Base-by-base conservation (phyloP, 2,329 filamentous ascomycete genomes). In the Colletotrichum lindemuthianum region DNA sequence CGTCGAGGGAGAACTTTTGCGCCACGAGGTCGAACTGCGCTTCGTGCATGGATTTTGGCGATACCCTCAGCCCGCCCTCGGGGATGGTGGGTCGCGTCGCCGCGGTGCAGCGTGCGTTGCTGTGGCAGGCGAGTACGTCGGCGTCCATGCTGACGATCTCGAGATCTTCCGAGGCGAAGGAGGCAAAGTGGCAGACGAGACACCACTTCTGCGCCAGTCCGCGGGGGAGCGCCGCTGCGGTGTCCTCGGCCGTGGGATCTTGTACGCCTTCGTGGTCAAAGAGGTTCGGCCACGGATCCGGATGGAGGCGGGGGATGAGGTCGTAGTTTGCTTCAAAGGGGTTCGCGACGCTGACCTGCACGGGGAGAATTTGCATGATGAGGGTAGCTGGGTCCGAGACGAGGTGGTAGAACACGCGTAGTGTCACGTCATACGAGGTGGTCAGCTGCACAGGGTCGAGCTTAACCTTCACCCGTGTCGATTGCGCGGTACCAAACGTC, bases 321-420 rank as follows among this genome's bases (percentile, higher is more conserved):
- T 96, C 92, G 75, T 97, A 97, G 72, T 92, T 96, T 13, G 93
- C 92, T 77, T 97, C 93, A 71, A 99, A 98, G 0, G 95, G 93
- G 53, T 88, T 90, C 58, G 92, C 88, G 59, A 97, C 85, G 41
- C 88, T 86, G 6, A 98, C 76, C 57, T 90, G 88, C 43, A 91
- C 84, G 1, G 87, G 83, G 24, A 90, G 79, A 2, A 85, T 87
- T 75, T 96, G 95, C 41, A 89, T 88, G 43, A 98, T 90, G 1
- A 90, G 89, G 1, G 93, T 97, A 54, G 91, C 90, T 0, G 88
- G 81, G 73, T 98, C 94, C 6, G 92, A 91, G 3, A 89, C 81
- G 2, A 98, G 83, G 71, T 91, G 88, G 74, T 99, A 99, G 7
- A 88, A 83, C 2, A 91, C 88, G 68, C 89, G 90, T 50, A 97